Conservation (phyloP, 169 alveolate genomes). For the Perkinsus chesapeaki region DNA sequence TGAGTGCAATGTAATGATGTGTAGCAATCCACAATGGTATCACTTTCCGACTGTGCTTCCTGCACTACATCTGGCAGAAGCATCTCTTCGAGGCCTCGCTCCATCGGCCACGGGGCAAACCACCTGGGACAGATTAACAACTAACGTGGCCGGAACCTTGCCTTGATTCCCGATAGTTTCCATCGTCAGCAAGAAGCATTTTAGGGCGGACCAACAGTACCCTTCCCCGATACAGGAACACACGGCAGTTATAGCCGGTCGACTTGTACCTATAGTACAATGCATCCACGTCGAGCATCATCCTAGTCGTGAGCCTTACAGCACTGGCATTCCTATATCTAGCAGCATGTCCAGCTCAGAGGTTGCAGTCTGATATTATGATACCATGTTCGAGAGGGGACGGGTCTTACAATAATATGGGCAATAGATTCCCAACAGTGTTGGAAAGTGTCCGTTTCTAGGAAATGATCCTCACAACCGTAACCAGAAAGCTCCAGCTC, state of each 20-base stretch:
- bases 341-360: constrained; percentile 42
- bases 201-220: constrained; percentile 72
- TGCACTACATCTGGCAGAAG: constrained; percentile 33
- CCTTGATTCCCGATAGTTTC: constrained; percentile 67
- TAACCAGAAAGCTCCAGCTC: constrained; percentile 64
- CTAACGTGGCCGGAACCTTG: background rate
- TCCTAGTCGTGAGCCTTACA: constrained; percentile 38
- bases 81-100: constrained; percentile 37
- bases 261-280: background rate
- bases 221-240: constrained; percentile 44
- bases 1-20: background rate
- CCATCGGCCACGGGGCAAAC: constrained; percentile 65
- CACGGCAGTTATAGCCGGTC: constrained; percentile 62
- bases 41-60: background rate
- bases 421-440: constrained; percentile 68
- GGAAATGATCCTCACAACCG: constrained; percentile 73
- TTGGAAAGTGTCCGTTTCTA: constrained; percentile 66
- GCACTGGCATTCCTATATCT: constrained; percentile 73
- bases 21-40: background rate
- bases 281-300: background rate
- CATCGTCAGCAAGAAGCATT: constrained; percentile 62
- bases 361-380: background rate
- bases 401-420: constrained; percentile 37
- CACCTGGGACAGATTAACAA: constrained; percentile 32
- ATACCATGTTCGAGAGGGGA: background rate